Conservation (phyloP, 768 basidiomycete genomes). For the Mycena indigotica region DNA sequence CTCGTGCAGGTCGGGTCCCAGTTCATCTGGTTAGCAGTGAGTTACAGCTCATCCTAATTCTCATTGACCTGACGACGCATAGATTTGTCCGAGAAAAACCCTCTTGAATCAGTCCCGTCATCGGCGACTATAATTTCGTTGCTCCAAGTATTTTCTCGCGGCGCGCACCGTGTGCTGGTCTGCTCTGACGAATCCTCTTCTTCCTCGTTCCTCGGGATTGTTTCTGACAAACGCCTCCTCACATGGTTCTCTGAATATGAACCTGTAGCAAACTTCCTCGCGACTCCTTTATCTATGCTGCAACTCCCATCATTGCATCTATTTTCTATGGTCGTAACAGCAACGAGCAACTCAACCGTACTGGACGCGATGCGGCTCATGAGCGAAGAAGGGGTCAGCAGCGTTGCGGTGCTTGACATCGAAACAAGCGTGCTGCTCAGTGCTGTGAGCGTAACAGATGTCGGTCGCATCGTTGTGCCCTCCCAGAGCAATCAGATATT, state of each 20-base stretch:
- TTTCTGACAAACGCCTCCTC: slow-evolving; percentile 74
- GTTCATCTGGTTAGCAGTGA: slow-evolving; percentile 78
- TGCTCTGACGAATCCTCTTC: slow-evolving; percentile 43
- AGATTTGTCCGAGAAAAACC: slow-evolving; percentile 89
- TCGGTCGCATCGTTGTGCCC: slow-evolving; percentile 80
- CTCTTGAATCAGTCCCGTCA: slow-evolving; percentile 62
- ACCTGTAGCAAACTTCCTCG: slow-evolving; percentile 46
- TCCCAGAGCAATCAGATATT: slow-evolving; percentile 80
- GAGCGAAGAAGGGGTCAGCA: slow-evolving; percentile 86
- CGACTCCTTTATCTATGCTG: slow-evolving; percentile 55
- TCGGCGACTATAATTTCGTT: slow-evolving; percentile 66
- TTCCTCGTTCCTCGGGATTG: slow-evolving; percentile 65
- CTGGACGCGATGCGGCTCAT: slow-evolving; percentile 83
- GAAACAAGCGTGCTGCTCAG: slow-evolving; percentile 64
- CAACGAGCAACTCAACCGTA: slow-evolving; percentile 61
- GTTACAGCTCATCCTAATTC: slow-evolving; percentile 27
- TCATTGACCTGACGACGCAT: not conserved
- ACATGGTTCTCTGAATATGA: slow-evolving; percentile 66
- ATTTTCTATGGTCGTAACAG: slow-evolving; percentile 62
- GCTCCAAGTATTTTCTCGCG: slow-evolving; percentile 66
- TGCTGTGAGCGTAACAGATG: slow-evolving; percentile 81
- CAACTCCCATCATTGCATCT: slow-evolving; percentile 68
- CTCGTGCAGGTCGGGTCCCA: slow-evolving; percentile 71
- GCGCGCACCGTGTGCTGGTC: slow-evolving; percentile 72
- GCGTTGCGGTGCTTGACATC: slow-evolving; percentile 75